Conservation (phyloP, 768 basidiomycete species). For the Serendipita vermifera region DNA sequence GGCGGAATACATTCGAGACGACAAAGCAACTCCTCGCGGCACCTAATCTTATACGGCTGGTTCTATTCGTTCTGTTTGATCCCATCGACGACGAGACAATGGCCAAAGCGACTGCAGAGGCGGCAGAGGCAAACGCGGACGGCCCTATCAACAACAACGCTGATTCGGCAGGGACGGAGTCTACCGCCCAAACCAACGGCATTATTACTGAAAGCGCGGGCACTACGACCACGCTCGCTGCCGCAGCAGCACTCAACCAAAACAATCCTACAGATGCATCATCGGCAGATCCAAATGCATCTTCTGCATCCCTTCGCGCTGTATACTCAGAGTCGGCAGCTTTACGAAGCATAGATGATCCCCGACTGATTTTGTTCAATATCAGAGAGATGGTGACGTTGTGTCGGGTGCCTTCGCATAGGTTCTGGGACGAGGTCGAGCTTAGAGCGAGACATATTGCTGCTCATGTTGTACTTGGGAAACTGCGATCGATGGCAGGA, state of each 20-base stretch:
- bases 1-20: neutral
- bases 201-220: no score
- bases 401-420: neutral
- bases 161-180: no score
- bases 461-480: neutral
- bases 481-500: constrained; percentile 1
- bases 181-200: no score
- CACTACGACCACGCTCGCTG: no score
- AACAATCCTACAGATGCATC: neutral
- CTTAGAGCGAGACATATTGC: neutral
- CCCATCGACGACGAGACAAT: neutral
- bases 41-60: neutral
- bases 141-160: neutral
- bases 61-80: constrained; percentile 1
- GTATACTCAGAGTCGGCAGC: neutral
- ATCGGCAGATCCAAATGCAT: neutral
- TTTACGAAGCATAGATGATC: neutral
- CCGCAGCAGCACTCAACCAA: no score
- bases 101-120: neutral
- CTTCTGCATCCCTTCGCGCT: neutral
- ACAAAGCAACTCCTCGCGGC: neutral
- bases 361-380: constrained; percentile 6
- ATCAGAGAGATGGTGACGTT: constrained; percentile 4
- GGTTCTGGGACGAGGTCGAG: constrained; percentile 7
- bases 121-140: neutral